Evolutionary conservation across 1,284 basidiomycete genomes (phyloP).

Genomic region (Fistulina hepatica): DNA sequence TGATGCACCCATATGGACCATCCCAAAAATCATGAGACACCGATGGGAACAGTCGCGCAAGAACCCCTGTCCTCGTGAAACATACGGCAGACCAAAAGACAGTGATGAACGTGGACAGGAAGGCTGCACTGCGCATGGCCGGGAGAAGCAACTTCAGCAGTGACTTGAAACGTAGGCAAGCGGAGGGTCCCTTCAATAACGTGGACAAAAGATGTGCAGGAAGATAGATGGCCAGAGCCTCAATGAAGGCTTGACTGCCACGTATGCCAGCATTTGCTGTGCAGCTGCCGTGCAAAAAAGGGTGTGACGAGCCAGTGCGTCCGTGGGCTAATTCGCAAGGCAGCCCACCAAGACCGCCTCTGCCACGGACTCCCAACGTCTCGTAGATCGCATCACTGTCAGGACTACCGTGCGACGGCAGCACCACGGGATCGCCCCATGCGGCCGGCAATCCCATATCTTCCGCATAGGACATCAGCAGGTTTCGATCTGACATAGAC

Average conservation of each 20-base stretch:
- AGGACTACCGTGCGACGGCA: constrained; percentile 52
- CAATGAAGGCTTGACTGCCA: constrained; percentile 42
- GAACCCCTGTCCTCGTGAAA: constrained; percentile 48
- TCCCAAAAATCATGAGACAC: constrained; percentile 70
- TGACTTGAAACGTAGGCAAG: constrained; percentile 34
- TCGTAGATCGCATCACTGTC: constrained; percentile 43
- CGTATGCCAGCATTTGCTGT: constrained; percentile 44
- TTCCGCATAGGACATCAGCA: constrained; percentile 36
- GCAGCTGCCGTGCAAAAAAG: constrained; percentile 46
- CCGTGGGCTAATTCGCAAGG: constrained; percentile 68
- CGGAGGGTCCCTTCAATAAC: constrained; percentile 44
- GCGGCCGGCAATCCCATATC: constrained; percentile 46
- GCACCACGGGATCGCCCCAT: constrained; percentile 48
- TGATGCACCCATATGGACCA: constrained; percentile 54
- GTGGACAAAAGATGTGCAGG: constrained; percentile 64
- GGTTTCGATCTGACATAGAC: constrained; percentile 25
- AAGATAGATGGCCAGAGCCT: constrained; percentile 55
- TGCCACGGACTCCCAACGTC: constrained; percentile 36
- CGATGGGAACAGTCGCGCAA: constrained; percentile 50
- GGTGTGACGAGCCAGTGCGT: constrained; percentile 32
- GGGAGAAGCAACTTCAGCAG: constrained; percentile 33
- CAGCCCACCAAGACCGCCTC: constrained; percentile 49
- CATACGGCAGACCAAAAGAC: constrained; percentile 62
- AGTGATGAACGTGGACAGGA: constrained; percentile 61
- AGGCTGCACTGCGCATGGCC: constrained; percentile 52